phyloP scores from a whole-genome alignment of 352 stramenopile genomes.

The Pythium brachiatum region DNA sequence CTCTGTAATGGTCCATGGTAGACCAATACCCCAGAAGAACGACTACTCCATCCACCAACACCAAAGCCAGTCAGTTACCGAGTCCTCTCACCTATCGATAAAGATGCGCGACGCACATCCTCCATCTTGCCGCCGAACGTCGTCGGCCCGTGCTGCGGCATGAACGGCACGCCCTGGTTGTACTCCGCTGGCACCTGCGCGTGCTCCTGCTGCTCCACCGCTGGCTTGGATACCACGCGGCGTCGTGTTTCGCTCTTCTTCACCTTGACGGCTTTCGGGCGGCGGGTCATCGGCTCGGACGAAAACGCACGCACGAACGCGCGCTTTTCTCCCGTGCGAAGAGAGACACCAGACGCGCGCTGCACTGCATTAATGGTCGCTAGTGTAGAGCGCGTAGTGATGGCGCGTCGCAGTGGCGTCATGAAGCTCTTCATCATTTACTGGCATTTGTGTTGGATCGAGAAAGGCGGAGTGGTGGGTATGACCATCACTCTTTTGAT shows the following conservation, averaged over 20 bases:
- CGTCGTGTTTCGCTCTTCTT: slow-evolving; percentile 69
- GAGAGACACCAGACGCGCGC: neutral
- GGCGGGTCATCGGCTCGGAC: slow-evolving; percentile 35
- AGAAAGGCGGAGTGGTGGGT: neutral
- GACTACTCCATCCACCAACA: slow-evolving; percentile 52
- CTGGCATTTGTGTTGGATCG: too few species aligned
- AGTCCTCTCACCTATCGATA: too few species aligned
- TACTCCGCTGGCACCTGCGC: slow-evolving; percentile 32
- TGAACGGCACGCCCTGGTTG: slow-evolving; percentile 22
- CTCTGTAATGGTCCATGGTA: too few species aligned
- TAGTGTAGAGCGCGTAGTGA: neutral
- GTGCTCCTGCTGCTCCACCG: slow-evolving; percentile 22
- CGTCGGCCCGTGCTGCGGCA: slow-evolving; percentile 29
- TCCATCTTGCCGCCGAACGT: slow-evolving; percentile 70
- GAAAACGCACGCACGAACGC: slow-evolving; percentile 37
- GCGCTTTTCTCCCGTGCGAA: neutral
- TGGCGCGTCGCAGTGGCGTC: slow-evolving; percentile 11
- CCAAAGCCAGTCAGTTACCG: too few species aligned
- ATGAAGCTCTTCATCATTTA: slow-evolving; percentile 7
- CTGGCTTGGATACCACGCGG: slow-evolving; percentile 41
- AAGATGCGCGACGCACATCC: slow-evolving; percentile 33
- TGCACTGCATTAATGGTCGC: neutral
- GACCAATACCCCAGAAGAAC: slow-evolving; percentile 81
- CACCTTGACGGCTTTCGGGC: slow-evolving; percentile 60
- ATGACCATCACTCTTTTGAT: neutral